Percentiles rank a stretch among this genome's conserved stretches.
These are phyloP conservation scores for Pleurotus salmoneostramineus DNA, from an alignment of 768 basidiomycete species.

Conservation along the genomic window DNA sequence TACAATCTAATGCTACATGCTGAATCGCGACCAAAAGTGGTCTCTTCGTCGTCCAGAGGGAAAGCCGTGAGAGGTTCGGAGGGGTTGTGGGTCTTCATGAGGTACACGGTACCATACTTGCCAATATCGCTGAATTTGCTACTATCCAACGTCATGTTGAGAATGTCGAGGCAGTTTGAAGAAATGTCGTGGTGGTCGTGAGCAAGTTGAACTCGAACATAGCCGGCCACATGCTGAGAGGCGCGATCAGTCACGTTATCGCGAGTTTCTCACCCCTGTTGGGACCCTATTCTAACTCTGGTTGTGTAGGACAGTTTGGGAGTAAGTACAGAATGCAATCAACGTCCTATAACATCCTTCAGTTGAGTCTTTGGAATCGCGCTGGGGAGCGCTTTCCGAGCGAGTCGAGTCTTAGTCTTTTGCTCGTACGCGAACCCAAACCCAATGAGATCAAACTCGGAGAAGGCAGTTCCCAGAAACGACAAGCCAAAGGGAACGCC, in stretches of 20 bases:
- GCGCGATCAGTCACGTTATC: conserved; percentile 5
- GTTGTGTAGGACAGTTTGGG: neutral
- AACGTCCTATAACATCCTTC: neutral
- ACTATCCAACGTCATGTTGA: conserved; percentile 33
- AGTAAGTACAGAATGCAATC: neutral
- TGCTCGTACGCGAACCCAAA: conserved; percentile 68
- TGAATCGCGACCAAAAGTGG: conserved; percentile 68
- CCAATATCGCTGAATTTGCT: conserved; percentile 51
- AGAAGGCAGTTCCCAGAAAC: conserved; percentile 60
- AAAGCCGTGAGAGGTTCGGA: conserved; percentile 55
- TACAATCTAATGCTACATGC: conserved; percentile 66
- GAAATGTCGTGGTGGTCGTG: neutral
- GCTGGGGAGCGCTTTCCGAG: conserved; percentile 42
- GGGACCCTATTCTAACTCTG: neutral
- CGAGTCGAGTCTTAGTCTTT: conserved; percentile 48
- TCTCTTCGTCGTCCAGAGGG: conserved; percentile 63
- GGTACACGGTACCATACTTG: conserved; percentile 58
- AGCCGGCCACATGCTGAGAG: neutral
- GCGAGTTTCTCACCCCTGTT: neutral
- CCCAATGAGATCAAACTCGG: conserved; percentile 52
- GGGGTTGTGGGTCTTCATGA: conserved; percentile 51
- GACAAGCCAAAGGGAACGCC: conserved; percentile 60
- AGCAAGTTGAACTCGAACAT: neutral
- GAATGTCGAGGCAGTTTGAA: neutral
- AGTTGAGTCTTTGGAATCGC: conserved; percentile 46